Evolutionary conservation across 148 eudicot genomes (phyloP), one percentile per base, ranked within the genome.

Genomic region (Camellia sinensis): DNA sequence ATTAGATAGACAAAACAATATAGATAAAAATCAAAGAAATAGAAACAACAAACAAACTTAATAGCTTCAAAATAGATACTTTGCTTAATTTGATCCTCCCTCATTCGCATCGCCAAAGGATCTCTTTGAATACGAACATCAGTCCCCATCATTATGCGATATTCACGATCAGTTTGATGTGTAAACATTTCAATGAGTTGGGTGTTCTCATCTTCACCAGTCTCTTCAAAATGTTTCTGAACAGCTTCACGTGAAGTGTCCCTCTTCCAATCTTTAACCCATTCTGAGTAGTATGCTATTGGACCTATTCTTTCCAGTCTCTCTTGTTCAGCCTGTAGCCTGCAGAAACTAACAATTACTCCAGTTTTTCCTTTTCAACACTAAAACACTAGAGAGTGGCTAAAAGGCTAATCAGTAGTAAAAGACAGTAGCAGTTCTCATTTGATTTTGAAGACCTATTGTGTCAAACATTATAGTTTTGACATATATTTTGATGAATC

Each of bases 21-120:
- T 67, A 65, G 8, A 10, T 10, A 76, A 76, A 7, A 22, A 45
- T 67, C 19, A 29, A 53, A n/a, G 48, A 46, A 77, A 61, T 41
- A 69, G 77, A 68, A 50, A 22, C 48, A 68, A 78, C 56, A 1
- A 2, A 80, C 52, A 77, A 50, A 13, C 37, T 18, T 50, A 46
- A 15, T 21, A 21, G 62, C 61, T 13, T 74, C 64, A 9, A 80
- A 77, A 80, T 17, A 88, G 57, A 83, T 93, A 97, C 99, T 94
- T 89, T 97, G 84, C 84, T 97, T 97, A 77, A 97, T 97, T 84
- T 92, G 99, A 77, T 97, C 99, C 88, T 97, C 99, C 0, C 91
- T 91, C 98, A 97, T 86, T 81, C 90, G 90, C 99, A 97, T 97
- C 70, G 99, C 99, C 77, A 97, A 86, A 79, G 99, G 99, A 89